Evolutionary conservation across 2,329 filamentous ascomycete genomes (phyloP), one percentile per base, ranked within the genome.

Genomic region (Neospermospora avenae): DNA sequence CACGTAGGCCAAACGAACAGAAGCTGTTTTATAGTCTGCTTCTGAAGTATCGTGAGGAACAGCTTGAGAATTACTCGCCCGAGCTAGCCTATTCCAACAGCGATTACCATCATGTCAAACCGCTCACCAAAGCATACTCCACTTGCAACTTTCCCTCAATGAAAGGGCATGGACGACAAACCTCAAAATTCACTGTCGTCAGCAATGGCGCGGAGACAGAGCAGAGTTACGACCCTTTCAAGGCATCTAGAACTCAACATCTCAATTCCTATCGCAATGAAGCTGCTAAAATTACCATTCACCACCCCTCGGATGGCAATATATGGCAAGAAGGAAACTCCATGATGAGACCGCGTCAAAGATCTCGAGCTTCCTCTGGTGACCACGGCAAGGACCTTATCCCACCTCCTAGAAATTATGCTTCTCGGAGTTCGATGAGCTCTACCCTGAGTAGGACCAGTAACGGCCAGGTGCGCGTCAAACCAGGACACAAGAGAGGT

Each of bases 11-110:
- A 4, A 98, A 96, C 65, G 91, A 96, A 58, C 92, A 97, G 72
- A 96, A 96, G 71, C 82, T 93, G 66, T 97, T 98, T 74, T 99
- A 98, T 74, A 89, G 86, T 75, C 83, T 96, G 20, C 81, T 99
- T 7, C 77, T 88, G 65, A 89, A 88, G 73, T 96, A 96, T 73
- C 84, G 90, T 46, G 87, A 96, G 65, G 86, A 91, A 63, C 88
- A 95, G 67, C 75, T 96, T 1, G 93, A 98, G 72, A 90, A 96
- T 70, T 98, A 95, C 71, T 88, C 88, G 61, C 86, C 87, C 31
- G 84, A 89, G 22, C 78, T 97, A 58, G 84, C 84, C n/a, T 89
- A 95, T 71, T 96, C 93, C 0, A 83, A 88, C 58, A 96, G 92
- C 74, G 93, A 98, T 70, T 95, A 96, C 68, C 93, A 97, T 69